These are phyloP conservation scores for Punctularia strigosozonata DNA, from an alignment of 768 basidiomycete species.

Conservation along the genomic window DNA sequence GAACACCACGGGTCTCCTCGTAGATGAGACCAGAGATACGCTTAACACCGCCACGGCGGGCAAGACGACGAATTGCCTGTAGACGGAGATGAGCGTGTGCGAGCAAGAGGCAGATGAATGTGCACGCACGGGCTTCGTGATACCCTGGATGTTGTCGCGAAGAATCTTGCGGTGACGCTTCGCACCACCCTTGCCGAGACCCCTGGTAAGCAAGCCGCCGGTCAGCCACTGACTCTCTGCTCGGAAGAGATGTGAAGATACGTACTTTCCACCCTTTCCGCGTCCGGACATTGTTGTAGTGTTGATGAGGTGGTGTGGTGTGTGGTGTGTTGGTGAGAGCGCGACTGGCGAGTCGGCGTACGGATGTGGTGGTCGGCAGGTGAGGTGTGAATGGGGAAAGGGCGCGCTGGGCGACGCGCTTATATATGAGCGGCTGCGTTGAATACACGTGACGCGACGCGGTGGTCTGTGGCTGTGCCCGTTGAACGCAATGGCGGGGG, in stretches of 20 bases:
- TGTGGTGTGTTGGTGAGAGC: background rate
- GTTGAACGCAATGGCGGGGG: no score
- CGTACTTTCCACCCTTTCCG: conserved; percentile 33
- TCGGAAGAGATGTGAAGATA: conserved; percentile 5
- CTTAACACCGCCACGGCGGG: conserved; percentile 58
- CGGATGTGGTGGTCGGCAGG: conserved; percentile 2
- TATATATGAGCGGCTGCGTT: background rate
- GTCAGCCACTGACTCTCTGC: conserved; percentile 2
- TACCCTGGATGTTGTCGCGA: conserved; percentile 38
- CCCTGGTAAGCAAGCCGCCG: background rate
- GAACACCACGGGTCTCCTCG: conserved; percentile 55
- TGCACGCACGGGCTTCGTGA: conserved; percentile 30
- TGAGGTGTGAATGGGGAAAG: background rate
- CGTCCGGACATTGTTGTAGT: conserved; percentile 29
- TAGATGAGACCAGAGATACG: conserved; percentile 48
- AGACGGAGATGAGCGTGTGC: background rate
- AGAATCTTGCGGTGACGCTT: conserved; percentile 37
- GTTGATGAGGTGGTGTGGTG: background rate
- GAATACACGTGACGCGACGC: background rate
- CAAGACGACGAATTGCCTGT: conserved; percentile 38
- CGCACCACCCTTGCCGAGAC: conserved; percentile 20
- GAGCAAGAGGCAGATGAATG: background rate
- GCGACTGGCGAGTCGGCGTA: background rate
- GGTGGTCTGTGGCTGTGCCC: background rate
- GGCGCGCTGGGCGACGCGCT: background rate